A percentile compares a stretch with the other conserved stretches of the same genome.
phyloP scores from a whole-genome alignment of 2,329 filamentous ascomycete genomes.

The Aspergillus piperis region DNA sequence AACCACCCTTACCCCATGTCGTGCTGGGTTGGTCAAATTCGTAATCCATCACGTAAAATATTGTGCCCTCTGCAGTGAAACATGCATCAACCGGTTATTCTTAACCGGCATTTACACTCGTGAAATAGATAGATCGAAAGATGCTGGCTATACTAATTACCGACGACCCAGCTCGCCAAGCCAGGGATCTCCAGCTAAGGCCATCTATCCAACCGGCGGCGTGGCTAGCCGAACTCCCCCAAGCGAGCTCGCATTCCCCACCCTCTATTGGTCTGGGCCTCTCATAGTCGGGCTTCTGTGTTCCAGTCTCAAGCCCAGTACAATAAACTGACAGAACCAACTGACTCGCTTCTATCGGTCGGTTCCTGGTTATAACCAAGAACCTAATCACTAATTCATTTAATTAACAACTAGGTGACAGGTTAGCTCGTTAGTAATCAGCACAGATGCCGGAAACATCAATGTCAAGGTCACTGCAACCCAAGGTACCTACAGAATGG shows the following conservation, averaged over 20 bases:
- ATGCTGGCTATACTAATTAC: neutral
- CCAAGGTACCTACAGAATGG: too few relatives aligned
- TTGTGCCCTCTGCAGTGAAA: neutral
- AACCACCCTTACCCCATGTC: neutral
- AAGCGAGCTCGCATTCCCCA: neutral
- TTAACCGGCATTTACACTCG: neutral
- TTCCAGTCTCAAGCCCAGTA: neutral
- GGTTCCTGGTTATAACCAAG: too few relatives aligned
- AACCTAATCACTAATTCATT: too few relatives aligned
- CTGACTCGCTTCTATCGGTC: too few relatives aligned
- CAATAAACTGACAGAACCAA: too few relatives aligned
- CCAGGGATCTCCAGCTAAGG: neutral
- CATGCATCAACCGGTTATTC: neutral
- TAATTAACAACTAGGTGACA: too few relatives aligned
- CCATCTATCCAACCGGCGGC: neutral
- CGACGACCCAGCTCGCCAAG: neutral
- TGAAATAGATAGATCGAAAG: too few relatives aligned
- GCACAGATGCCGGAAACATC: too few relatives aligned
- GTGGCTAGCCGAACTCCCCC: neutral
- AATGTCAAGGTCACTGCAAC: too few relatives aligned
- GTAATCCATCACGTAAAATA: slow-evolving; percentile 1
- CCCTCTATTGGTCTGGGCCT: neutral
- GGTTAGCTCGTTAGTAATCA: too few relatives aligned
- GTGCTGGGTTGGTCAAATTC: neutral
- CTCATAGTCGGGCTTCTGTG: neutral